Evolutionary conservation across 805 yeast genomes (phyloP).

Genomic region (Pichia phayaonensis): DNA sequence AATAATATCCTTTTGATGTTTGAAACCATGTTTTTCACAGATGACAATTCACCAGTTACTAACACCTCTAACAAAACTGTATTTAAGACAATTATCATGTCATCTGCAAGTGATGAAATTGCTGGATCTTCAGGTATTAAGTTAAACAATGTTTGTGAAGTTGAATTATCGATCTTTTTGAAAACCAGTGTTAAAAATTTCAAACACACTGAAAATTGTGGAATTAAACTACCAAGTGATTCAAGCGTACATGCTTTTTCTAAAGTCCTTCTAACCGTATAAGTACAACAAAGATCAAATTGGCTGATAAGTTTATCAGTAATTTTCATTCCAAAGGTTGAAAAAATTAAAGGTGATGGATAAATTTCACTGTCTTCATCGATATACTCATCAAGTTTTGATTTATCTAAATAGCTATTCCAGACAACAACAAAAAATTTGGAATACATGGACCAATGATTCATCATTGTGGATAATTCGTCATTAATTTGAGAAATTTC

Average conservation of each 20-base stretch:
- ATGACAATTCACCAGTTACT: constrained; percentile 59
- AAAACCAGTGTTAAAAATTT: constrained; percentile 19
- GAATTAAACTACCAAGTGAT: constrained; percentile 55
- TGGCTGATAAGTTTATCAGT: constrained; percentile 46
- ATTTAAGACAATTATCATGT: constrained; percentile 65
- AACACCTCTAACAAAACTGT: constrained; percentile 57
- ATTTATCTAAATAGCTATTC: constrained; percentile 32
- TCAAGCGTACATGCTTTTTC: constrained; percentile 78
- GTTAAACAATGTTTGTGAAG: constrained; percentile 16
- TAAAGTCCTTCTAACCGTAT: constrained; percentile 67
- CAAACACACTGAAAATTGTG: constrained; percentile 25
- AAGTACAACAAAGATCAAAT: constrained; percentile 56
- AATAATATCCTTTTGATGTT: constrained; percentile 55
- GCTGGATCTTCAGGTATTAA: constrained; percentile 52
- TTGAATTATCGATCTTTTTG: constrained; percentile 14
- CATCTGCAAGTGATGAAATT: constrained; percentile 81
- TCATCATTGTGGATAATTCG: constrained; percentile 71
- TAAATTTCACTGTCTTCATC: constrained; percentile 16
- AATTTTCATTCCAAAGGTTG: constrained; percentile 51
- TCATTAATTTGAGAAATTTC: constrained; percentile 58
- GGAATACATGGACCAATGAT: constrained; percentile 78
- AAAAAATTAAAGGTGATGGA: constrained; percentile 46
- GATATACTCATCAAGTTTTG: constrained; percentile 18
- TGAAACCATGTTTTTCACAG: constrained; percentile 47
- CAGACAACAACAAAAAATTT: constrained; percentile 66